Evolutionary conservation across 208 protist species (phyloP), one percentile per base, ranked within the genome.

Genomic region (Leishmania aethiopica): DNA sequence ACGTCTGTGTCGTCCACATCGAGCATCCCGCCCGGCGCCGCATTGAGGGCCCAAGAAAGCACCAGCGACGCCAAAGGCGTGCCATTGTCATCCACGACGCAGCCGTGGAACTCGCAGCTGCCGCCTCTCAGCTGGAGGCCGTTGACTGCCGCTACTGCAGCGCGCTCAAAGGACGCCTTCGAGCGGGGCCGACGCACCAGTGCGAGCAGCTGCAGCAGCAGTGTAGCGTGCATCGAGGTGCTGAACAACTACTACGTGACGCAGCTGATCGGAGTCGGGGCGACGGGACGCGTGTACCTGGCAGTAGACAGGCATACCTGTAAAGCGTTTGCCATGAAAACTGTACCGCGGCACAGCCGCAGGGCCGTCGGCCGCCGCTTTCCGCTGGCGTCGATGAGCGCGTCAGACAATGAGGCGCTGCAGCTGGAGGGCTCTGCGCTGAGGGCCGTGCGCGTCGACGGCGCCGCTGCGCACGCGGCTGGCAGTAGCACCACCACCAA

Each of bases 221-320:
- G 57, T 60, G 45, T 81, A 47, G 76, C 57, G 47, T 84, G 75
- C 64, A 78, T 82, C 53, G 81, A 87, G 22, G 84, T 85, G 55
- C 51, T 97, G 13, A 97, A 97, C 83, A 79, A 95, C n/a, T 97
- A 96, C 86, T 81, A 66, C 49, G 53, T 96, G 13, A 51, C 88
- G 40, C 49, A 72, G 2, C 74, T 82, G 22, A 53, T 97, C 19
- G 92, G 92, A n/a, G 72, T 67, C 42, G 92, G 92, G 37, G 81
- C 84, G 3, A 93, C 85, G 11, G 88, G 79, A 17, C 85, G 75
- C 3, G 92, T 92, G 19, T 90, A 86, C 57, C 79, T 96, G 19
- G 77, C 75, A n/a, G 42, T 93, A 13, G 79, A 96, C 55, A 66
- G 72, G 7, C 35, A 84, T 37, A 90, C 83, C 10, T 76, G 78